These are phyloP conservation scores for Fusarium hainanense DNA, from an alignment of 2,329 filamentous ascomycete species.

Conservation along the genomic window DNA sequence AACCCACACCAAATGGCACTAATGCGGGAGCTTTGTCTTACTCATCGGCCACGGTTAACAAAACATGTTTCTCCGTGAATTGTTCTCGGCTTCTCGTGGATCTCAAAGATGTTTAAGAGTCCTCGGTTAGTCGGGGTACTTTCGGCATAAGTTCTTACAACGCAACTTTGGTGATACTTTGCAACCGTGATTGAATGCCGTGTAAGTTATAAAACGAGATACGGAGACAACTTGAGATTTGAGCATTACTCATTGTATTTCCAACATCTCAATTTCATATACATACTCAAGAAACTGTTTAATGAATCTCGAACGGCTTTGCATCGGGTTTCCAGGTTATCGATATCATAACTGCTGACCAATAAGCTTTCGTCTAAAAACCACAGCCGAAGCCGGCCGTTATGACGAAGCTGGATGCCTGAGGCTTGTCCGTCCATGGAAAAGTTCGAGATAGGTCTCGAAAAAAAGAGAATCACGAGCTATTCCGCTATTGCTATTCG, in stretches of 20 bases:
- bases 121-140: conserved; percentile 38
- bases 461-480: conserved; percentile 38
- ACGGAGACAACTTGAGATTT: background rate
- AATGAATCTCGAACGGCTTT: conserved; percentile 20
- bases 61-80: background rate
- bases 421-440: conserved; percentile 42
- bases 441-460: conserved; percentile 47
- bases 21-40: background rate
- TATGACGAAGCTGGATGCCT: conserved; percentile 49
- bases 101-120: background rate
- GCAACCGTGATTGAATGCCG: background rate
- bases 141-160: conserved; percentile 41
- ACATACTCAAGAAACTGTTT: background rate
- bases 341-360: conserved; percentile 10
- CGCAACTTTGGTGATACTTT: background rate
- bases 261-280: background rate
- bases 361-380: conserved; percentile 35
- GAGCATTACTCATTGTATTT: background rate
- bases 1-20: background rate
- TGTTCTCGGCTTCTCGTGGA: conserved; percentile 33
- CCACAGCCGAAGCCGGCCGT: conserved; percentile 40
- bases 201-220: background rate
- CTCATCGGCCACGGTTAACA: background rate
- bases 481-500: conserved; percentile 23
- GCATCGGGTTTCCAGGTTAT: conserved; percentile 25